Base-by-base conservation (phyloP, 495 filamentous ascomycete species). In the Amphirosellinia nigrospora region DNA sequence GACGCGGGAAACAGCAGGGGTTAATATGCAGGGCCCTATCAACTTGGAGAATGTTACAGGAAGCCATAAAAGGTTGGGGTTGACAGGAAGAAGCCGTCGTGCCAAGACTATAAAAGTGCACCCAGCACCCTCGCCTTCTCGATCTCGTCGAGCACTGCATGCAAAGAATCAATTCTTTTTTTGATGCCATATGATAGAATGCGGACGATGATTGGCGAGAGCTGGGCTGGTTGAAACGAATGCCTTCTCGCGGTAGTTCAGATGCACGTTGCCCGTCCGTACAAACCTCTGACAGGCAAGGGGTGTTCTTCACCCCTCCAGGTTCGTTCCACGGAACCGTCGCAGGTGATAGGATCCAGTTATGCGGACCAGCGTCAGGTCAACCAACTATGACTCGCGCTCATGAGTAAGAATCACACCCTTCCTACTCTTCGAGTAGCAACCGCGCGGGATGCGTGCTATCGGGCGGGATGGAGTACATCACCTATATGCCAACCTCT, bases 91-190 rank as follows among this genome's bases (percentile, higher is more conserved):
- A 26, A 65, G 45, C 32, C 46, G 2, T 34, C 5, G 3, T 53
- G 63, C 63, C 63, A 65, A 65, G 63, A 53, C 63, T 53, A 65
- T 65, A 65, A 52, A 41, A 5, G 53, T 64, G 32, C n/a, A 26
- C 26, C 10, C 28, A 30, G 16, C 10, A 11, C 58, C 13, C 41
- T 43, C 61, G 34, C n/a, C 9, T 30, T 21, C 45, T 64, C n/a
- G 32, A 65, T 46, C 28, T 41, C 28, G 34, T 52, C 10, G 21
- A 65, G 32, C 46, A 53, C 32, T 53, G 34, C 32, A 41, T 23
- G n/a, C 13, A 19, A 6, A 39, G n/a, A 28, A 39, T 16, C 13
- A 26, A 53, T 34, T n/a, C 9, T 53, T 39, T 53, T 39, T 53
- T 19, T 23, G 4, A 41, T 53, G 13, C 21, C 21, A 11, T 15